Percentiles rank a stretch among this genome's conserved stretches.
Evolutionary conservation across 345 rosid genomes (phyloP).

Genomic region (Acer negundo): DNA sequence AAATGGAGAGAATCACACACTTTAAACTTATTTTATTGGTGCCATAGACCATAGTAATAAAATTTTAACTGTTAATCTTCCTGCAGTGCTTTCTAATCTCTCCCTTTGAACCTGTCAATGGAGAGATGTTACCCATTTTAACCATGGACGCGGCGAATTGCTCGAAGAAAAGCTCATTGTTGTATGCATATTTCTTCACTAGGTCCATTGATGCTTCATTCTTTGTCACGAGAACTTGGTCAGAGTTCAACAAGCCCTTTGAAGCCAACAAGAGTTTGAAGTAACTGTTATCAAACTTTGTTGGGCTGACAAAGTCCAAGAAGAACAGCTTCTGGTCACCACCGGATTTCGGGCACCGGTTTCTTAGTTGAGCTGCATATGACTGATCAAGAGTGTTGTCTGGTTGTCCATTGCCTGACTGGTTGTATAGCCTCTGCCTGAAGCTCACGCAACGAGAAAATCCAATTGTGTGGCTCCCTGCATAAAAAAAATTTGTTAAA

Average conservation of each 20-base stretch:
- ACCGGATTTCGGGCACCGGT: slow-evolving; percentile 58
- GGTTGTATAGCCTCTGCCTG: slow-evolving; percentile 92
- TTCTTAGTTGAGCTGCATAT: slow-evolving; percentile 50
- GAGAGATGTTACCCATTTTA: slow-evolving; percentile 88
- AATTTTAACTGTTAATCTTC: slow-evolving; percentile 54
- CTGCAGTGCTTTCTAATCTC: slow-evolving; percentile 84
- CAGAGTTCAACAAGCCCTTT: slow-evolving; percentile 81
- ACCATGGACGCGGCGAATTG: slow-evolving; percentile 88
- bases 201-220: slow-evolving; percentile 56
- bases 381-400: slow-evolving; percentile 69
- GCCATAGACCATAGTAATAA: too few species aligned
- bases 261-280: slow-evolving; percentile 71
- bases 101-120: slow-evolving; percentile 75
- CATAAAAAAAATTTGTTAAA: background rate
- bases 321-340: slow-evolving; percentile 72
- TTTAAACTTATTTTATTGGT: background rate
- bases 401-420: slow-evolving; percentile 73
- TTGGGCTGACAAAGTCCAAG: slow-evolving; percentile 59
- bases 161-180: slow-evolving; percentile 61
- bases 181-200: slow-evolving; percentile 71
- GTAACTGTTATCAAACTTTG: slow-evolving; percentile 76
- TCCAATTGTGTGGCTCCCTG: slow-evolving; percentile 96
- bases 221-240: slow-evolving; percentile 68
- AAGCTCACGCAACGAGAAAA: slow-evolving; percentile 81
- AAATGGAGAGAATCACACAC: background rate